phyloP scores from a whole-genome alignment of 2,329 filamentous ascomycete genomes.

The Verticillium longisporum region DNA sequence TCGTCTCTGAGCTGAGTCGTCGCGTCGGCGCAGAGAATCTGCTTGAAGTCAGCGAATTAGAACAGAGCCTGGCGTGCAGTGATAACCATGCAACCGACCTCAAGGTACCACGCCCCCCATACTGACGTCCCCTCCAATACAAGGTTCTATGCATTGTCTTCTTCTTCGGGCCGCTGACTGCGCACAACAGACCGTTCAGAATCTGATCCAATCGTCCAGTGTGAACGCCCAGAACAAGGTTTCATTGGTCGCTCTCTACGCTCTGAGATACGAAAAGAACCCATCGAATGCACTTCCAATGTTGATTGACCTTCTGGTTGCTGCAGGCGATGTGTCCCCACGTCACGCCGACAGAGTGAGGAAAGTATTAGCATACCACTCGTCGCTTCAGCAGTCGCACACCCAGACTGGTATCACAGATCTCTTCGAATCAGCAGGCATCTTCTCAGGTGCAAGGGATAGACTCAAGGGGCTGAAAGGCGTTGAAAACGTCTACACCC shows the following conservation, averaged over 20 bases:
- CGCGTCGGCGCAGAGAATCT: constrained; percentile 79
- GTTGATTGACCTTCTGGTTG: constrained; percentile 77
- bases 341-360: constrained; percentile 72
- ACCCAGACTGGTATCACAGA: constrained; percentile 77
- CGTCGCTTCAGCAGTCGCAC: constrained; percentile 74
- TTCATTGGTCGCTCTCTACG: constrained; percentile 87
- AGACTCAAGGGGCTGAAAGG: constrained; percentile 93
- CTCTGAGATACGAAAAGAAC: constrained; percentile 83
- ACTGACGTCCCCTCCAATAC: neutral
- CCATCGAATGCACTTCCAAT: constrained; percentile 77
- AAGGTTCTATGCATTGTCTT: too few relatives aligned
- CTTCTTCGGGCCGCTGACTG: neutral
- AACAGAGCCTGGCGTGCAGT: constrained; percentile 94
- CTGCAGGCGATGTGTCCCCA: constrained; percentile 73
- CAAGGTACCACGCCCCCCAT: constrained; percentile 52
- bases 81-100: constrained; percentile 89
- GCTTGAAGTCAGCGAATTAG: constrained; percentile 93
- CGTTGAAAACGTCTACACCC: constrained; percentile 98
- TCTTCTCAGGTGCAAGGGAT: constrained; percentile 82
- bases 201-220: constrained; percentile 71
- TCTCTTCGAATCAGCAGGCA: constrained; percentile 83
- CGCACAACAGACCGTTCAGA: constrained; percentile 63
- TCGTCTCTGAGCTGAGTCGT: constrained; percentile 88
- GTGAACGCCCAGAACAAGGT: constrained; percentile 81
- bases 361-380: constrained; percentile 78